Conservation (phyloP, 306 rosid species). For the Prunus campanulata region DNA sequence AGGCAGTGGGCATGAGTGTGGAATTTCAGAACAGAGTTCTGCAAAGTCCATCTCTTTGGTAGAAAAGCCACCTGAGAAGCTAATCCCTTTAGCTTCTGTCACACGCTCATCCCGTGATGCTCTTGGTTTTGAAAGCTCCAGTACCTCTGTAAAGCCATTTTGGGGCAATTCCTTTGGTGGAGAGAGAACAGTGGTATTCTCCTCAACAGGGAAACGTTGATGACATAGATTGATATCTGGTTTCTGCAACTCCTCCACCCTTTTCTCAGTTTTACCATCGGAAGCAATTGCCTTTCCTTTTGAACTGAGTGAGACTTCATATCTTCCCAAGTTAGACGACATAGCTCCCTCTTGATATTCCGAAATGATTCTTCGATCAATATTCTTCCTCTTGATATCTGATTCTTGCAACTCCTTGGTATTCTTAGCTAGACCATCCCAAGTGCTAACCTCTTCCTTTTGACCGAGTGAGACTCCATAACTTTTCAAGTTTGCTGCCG, state of each 20-base stretch:
- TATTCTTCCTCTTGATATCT: constrained; percentile 42
- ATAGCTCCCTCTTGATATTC: constrained; percentile 19
- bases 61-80: constrained; percentile 47
- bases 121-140: constrained; percentile 33
- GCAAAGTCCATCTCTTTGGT: constrained; percentile 36
- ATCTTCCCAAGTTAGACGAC: constrained; percentile 31
- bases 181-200: constrained; percentile 44
- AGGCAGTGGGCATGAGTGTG: constrained; percentile 44
- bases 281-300: constrained; percentile 29
- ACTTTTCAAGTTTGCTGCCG: constrained; percentile 31
- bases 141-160: constrained; percentile 32
- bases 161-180: constrained; percentile 41
- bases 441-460: constrained; percentile 27
- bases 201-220: constrained; percentile 25
- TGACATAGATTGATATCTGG: constrained; percentile 33
- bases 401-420: constrained; percentile 35
- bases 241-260: constrained; percentile 27
- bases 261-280: constrained; percentile 34
- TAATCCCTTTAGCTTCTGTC: constrained; percentile 41
- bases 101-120: constrained; percentile 34
- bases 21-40: constrained; percentile 43
- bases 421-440: constrained; percentile 31
- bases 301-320: constrained; percentile 34
- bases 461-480: constrained; percentile 30
- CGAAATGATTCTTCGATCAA: constrained; percentile 25